Percentiles rank a stretch among this genome's conserved stretches.
Conservation (phyloP, 495 filamentous ascomycete species). For the Xylaria venustula region DNA sequence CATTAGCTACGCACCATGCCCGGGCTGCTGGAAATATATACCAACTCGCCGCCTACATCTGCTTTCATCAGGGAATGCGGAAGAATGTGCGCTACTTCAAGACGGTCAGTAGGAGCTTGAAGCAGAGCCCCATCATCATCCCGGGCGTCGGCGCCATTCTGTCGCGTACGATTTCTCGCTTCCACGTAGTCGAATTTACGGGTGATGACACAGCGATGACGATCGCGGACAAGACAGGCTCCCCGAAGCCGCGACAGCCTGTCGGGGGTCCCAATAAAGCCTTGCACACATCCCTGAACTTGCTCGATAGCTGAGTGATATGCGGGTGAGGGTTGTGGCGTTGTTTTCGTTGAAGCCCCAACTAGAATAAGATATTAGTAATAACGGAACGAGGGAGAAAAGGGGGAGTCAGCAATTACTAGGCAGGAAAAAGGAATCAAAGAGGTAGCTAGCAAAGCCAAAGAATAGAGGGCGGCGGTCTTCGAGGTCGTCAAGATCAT, state of each 20-base stretch:
- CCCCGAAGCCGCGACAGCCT: conserved; percentile 7
- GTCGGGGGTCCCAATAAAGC: conserved; percentile 17
- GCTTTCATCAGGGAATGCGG: conserved; percentile 11
- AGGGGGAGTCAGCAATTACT: conserved; percentile 4
- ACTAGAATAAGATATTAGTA: conserved; percentile 12
- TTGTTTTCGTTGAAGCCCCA: conserved; percentile 1
- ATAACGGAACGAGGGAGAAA: background rate
- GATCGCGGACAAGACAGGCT: conserved; percentile 18
- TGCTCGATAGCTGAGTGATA: conserved; percentile 16
- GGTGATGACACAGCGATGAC: conserved; percentile 19
- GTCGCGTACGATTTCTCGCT: background rate
- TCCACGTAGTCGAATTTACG: conserved; percentile 8
- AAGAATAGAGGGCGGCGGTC: conserved; percentile 1
- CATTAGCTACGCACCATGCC: background rate
- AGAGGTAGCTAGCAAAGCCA: conserved; percentile 21
- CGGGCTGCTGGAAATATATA: conserved; percentile 1
- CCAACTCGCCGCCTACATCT: conserved; percentile 10
- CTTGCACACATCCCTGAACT: conserved; percentile 14
- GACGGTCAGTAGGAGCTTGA: background rate
- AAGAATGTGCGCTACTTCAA: conserved; percentile 20
- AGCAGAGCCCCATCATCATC: conserved; percentile 17
- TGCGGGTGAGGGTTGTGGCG: conserved; percentile 19
- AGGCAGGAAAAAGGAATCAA: conserved; percentile 24
- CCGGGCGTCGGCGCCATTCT: conserved; percentile 4
- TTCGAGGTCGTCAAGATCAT: conserved; percentile 12